Base-by-base conservation (phyloP, 768 basidiomycete genomes). In the Pisolithus sp. region DNA sequence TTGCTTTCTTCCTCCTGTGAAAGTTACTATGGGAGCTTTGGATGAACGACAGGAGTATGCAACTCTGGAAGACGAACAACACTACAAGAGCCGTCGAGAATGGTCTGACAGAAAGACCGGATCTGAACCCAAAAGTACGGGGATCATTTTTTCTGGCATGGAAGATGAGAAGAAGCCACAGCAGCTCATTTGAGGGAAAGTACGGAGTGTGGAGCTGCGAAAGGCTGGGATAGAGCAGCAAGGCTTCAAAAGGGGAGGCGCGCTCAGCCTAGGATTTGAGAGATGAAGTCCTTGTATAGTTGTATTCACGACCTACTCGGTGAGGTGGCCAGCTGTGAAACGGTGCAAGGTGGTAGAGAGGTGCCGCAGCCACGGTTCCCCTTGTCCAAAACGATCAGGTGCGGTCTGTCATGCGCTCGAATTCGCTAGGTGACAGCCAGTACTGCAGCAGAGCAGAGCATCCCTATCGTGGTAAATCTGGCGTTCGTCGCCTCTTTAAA, bases 401-500 rank as follows among this genome's bases (percentile, higher is more conserved):
- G 44, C 49, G n/a, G 40, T 17, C 31, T 45, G 30, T 53, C 48
- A 37, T n/a, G 28, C 23, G 43, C 49, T 46, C 53, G 53, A 38
- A 39, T 26, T 43, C 41, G 20, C 38, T 3, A 53, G 26, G 36
- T 54, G 30, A 42, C 43, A 48, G 47, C 23, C 42, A 41, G 44
- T 3, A 40, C 48, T 46, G 49, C 50, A 63, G 55, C 10, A 48
- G 49, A 36, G 30, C 57, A 43, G 57, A 64, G 64, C 37, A 46
- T 13, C 23, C 63, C 44, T 54, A 61, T 61, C 64, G 21, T 51
- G 64, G 62, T 48, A 56, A 51, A 62, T 60, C 49, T 46, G 43
- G 34, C 48, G 36, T 4, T 17, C 23, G 38, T 3, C 13, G 41
- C 12, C 21, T 56, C 57, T 51, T 26, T 30, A 15, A 26, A 39